Evolutionary conservation across 352 stramenopile species (phyloP), one percentile per base, ranked within the genome.

Genomic region (Pythium biforme): DNA sequence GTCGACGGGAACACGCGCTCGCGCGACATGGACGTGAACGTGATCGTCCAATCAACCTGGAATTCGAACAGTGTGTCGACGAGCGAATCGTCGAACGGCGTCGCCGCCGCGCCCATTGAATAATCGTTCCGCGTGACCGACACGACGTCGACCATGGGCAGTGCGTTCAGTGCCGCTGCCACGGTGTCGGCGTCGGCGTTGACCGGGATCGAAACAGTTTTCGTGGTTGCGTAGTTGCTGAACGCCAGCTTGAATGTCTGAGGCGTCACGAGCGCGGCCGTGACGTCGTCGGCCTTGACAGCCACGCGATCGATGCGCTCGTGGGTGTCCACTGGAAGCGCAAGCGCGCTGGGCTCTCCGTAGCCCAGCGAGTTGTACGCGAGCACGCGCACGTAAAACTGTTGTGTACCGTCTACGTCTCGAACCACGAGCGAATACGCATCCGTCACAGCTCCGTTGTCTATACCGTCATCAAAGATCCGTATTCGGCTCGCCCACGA

Each of bases 331-430:
- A 80, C 64, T 5, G 82, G 72, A 9, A 47, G 58, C 0, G 84
- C 83, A 9, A 77, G 54, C 19, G 62, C 66, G 19, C 59, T 69
- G 3, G 83, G 76, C 19, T 81, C 65, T 3, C 87, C 86, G 29
- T 93, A 93, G 0, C 87, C 88, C 3, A 80, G 69, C 12, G 68
- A 69, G 57, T 97, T 98, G 58, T 90, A 89, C 8, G 89, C 86
- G 3, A 95, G 65, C 22, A 97, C 77, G 17, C 89, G 85, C 22
- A 95, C 81, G 55, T 85, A 94, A 43, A 96, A 94, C 19, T 73
- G 59, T 23, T 74, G 72, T 3, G 71, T 75, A 1, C 58, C 45
- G 27, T 79, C 76, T 3, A 95, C 59, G 2, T 70, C 68, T 0
- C 59, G 64, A n/a, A 96, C 80, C 1, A 66, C 69, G 39, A 89